Evolutionary conservation across 768 basidiomycete species (phyloP), one percentile per base, ranked within the genome.

Genomic region (Lanmaoa rubissima): DNA sequence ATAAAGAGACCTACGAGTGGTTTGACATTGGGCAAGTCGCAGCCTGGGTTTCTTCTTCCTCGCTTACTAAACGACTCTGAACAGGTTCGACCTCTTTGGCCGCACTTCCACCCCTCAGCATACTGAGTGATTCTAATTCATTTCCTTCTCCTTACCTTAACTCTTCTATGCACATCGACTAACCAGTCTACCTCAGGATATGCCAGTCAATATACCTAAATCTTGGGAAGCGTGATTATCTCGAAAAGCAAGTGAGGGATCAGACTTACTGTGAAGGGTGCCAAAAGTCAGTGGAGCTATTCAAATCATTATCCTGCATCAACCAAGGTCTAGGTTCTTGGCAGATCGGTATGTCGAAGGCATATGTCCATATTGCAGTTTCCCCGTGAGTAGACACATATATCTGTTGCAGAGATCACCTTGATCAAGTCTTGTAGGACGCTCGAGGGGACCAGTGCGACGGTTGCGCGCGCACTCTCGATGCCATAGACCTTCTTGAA

Each of bases 401-500:
- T 66, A 13, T 14, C 24, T 21, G 10, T 31, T 45, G 19, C 26
- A 24, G 51, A 50, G 51, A 39, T 35, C 36, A 17, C 24, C 1
- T 38, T 31, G 14, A 56, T 24, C 7, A 42, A 44, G 60, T 28
- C 8, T 39, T 45, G 19, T 54, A 93, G 89, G 97, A 98, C 65
- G 97, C 96, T 35, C 90, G 97, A 36, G 97, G 97, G 9, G 97
- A 99, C 71, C 97, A 99, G 76, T 99, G 97, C 72, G 97, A 99
- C 72, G 79, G 85, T 52, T 99, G 97, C 71, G 86, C 88, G 44
- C 82, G 92, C 53, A 98, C 97, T 2, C 82, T 97, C 43, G 93
- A 98, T 61, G 93, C 97, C 2, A 83, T 95, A 57, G 94, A 97
- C 64, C 82, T 99, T 53, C 80, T 98, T 72, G 88, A 93, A 63